phyloP scores from a whole-genome alignment of 2,329 filamentous ascomycete genomes.

The Xylaria hypoxylon region DNA sequence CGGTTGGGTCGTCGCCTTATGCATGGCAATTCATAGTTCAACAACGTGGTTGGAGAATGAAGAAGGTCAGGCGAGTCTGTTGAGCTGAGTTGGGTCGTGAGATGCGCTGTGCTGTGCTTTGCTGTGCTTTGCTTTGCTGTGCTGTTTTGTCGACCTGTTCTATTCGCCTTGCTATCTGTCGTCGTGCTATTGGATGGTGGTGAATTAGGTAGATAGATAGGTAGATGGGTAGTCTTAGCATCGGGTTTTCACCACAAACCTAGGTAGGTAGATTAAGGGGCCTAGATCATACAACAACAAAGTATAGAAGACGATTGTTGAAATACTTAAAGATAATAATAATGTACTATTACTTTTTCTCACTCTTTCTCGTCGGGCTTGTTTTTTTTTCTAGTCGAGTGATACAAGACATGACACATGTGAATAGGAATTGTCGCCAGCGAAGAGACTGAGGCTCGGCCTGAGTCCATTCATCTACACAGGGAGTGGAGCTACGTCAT shows the following conservation, averaged over 20 bases:
- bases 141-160: neutral
- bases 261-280: too few species aligned
- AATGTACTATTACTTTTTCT: neutral
- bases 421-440: neutral
- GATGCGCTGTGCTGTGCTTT: conserved; percentile 1
- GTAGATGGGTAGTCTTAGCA: too few species aligned
- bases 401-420: too few species aligned
- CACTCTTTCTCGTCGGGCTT: too few species aligned
- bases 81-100: conserved; percentile 5
- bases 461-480: neutral
- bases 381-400: too few species aligned
- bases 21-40: conserved; percentile 14
- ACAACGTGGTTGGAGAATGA: conserved; percentile 31
- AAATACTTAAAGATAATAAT: too few species aligned
- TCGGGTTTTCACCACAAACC: too few species aligned
- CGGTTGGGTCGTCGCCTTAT: neutral
- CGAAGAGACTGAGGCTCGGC: neutral
- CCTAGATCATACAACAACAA: too few species aligned
- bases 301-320: too few species aligned
- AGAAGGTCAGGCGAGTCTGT: neutral
- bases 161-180: conserved; percentile 34
- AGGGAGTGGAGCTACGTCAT: neutral
- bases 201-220: too few species aligned
- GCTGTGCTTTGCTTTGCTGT: conserved; percentile 24
- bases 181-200: conserved; percentile 34